Conservation (phyloP, 1,284 basidiomycete genomes). For the Cutaneotrichosporon sp. region DNA sequence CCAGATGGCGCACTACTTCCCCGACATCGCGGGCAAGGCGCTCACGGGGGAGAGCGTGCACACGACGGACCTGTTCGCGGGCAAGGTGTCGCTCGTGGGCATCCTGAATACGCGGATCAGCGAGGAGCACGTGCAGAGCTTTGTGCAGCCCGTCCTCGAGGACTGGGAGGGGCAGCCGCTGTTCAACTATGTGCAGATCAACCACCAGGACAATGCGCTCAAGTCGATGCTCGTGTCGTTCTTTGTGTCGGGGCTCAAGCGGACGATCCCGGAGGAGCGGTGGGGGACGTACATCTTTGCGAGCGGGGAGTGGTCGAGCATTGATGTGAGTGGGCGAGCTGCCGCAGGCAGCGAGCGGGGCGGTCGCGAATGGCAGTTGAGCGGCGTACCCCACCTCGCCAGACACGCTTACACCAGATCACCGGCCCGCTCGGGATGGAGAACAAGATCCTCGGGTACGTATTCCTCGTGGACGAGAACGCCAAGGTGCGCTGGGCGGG, state of each 20-base stretch:
- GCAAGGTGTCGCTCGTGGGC: slow-evolving; percentile 75
- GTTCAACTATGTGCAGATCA: slow-evolving; percentile 85
- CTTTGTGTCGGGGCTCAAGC: slow-evolving; percentile 74
- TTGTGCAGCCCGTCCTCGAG: slow-evolving; percentile 65
- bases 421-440: slow-evolving; percentile 70
- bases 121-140: slow-evolving; percentile 82
- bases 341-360: no score
- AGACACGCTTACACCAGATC: slow-evolving; percentile 54
- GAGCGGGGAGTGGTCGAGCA: slow-evolving; percentile 47
- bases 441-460: slow-evolving; percentile 90
- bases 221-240: slow-evolving; percentile 85
- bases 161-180: slow-evolving; percentile 64
- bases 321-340: slow-evolving; percentile 53
- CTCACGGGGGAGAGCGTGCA: slow-evolving; percentile 63
- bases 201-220: slow-evolving; percentile 84
- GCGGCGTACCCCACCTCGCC: no score
- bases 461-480: slow-evolving; percentile 85
- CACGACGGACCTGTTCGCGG: slow-evolving; percentile 75
- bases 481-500: slow-evolving; percentile 90
- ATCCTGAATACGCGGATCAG: slow-evolving; percentile 82
- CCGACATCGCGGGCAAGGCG: slow-evolving; percentile 75
- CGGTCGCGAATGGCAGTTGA: no score
- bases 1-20: slow-evolving; percentile 87
- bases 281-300: slow-evolving; percentile 81
- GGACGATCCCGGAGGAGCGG: slow-evolving; percentile 63